Base-by-base conservation (phyloP, 345 rosid genomes). In the Erucastrum elatum region DNA sequence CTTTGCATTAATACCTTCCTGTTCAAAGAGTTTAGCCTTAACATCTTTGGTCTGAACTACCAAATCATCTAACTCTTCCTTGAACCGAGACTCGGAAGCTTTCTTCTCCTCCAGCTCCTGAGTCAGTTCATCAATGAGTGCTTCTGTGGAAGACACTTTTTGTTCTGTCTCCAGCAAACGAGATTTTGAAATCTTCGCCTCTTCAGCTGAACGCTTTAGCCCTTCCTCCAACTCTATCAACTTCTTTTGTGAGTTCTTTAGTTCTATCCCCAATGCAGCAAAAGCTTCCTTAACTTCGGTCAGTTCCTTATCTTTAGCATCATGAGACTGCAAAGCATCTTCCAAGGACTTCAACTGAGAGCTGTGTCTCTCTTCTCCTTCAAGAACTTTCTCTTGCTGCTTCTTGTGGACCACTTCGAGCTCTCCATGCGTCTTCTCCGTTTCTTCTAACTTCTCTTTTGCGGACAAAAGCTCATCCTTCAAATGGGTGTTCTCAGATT, bases 221-320 rank as follows among this genome's bases (percentile, higher is more conserved):
- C 87, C 91, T 56, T 86, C 79, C 66, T 89, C 94, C 87, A 90
- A 77, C 74, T 89, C 91, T 53, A 77, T 82, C 86, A 87, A 80
- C 82, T 84, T 87, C 85, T 88, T 90, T 78, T 84, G 80, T 6
- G 94, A 89, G 76, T 44, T 87, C 74, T 87, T 90, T 17, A 88
- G 85, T 71, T 96, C 94, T 44, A 88, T 84, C 65, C 78, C 88
- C 51, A 93, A 82, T 55, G 86, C 81, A 77, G 84, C 87, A 68
- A 88, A 90, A 75, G 96, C 85, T 78, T 91, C 98, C 71, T 88
- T 93, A 66, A 93, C 91, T 69, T 84, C 89, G 21, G 72, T 71
- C 65, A 96, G 80, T 83, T 93, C 98, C 85, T 87, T 88, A 71
- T 85, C 88, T 84, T 93, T 93, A n/a, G 70, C 85, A 75, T 89